phyloP scores from a whole-genome alignment of 495 filamentous ascomycete species.

The Neurospora tetraspora region DNA sequence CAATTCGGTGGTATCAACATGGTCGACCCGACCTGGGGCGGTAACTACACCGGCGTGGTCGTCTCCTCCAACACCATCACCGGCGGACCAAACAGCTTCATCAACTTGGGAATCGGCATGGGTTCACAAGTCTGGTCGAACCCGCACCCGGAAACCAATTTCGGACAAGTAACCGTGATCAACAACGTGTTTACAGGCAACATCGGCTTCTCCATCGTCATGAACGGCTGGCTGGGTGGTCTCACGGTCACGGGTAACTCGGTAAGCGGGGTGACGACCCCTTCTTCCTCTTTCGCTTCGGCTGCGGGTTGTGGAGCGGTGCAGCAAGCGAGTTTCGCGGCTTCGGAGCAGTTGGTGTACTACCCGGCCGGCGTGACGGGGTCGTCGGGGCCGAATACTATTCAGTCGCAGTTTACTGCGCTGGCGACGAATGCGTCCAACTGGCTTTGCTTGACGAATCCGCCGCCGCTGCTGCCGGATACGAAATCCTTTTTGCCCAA shows the following conservation, averaged over 20 bases:
- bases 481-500: neutral
- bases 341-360: constrained; percentile 3
- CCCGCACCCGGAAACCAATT: constrained; percentile 1
- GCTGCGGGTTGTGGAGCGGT: neutral
- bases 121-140: constrained; percentile 7
- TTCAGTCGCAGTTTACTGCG: constrained; percentile 3
- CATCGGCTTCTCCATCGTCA: constrained; percentile 9
- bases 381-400: neutral
- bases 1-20: constrained; percentile 12
- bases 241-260: constrained; percentile 9
- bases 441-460: constrained; percentile 9
- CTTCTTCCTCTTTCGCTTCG: neutral
- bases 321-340: constrained; percentile 2
- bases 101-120: constrained; percentile 11
- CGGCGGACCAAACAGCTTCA: neutral
- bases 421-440: constrained; percentile 5
- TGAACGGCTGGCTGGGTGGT: constrained; percentile 8
- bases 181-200: constrained; percentile 10
- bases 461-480: constrained; percentile 3
- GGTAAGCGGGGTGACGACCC: neutral
- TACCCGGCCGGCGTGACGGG: constrained; percentile 5
- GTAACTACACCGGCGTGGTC: constrained; percentile 9
- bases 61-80: constrained; percentile 6
- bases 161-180: constrained; percentile 5
- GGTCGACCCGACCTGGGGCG: constrained; percentile 5